Base-by-base conservation (phyloP, 345 rosid genomes). In the Rhizophora apiculata region DNA sequence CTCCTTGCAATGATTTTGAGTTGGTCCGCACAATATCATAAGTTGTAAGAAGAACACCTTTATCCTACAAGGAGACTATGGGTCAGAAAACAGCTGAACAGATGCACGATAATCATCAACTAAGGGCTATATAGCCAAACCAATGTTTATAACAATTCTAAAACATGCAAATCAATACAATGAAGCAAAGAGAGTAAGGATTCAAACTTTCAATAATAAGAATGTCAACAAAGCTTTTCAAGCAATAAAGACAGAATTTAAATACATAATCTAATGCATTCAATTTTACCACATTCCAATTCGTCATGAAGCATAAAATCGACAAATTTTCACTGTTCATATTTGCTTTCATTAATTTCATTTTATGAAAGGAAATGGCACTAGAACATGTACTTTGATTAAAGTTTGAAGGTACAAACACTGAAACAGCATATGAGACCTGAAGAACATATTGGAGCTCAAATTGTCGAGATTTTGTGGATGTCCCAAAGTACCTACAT, bases 11-110 rank as follows among this genome's bases (percentile, higher is more conserved):
- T 24, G 94, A 82, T 68, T 88, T 90, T 19, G 86, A 81, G 80
- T 95, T 92, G 82, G 87, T 92, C 56, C 96, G 83, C 72, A 92
- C 99, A 26, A 92, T 90, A 76, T 92, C 99, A 79, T 95, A 95
- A 22, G 99, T 95, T 19, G 99, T 92, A 26, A 92, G 80, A 74
- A 95, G 96, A 82, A 95, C 66, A 21, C 98, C 99, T 80, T 86
- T 85, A 73, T 91, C 87, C 99, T 95, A 68, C 78, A 80, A 72
- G 71, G 29, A 73, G 49, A 64, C 27, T 54, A 76, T 22, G 30
- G 62, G 75, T 34, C 57, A 26, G 31, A 51, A 62, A 55, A n/a
- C n/a, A 67, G 22, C 73, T 54, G 69, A 22, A 8, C 19, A 61
- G 36, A 63, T 46, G 22, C 58, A 59, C 55, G 52, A 59, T 6